phyloP scores from a whole-genome alignment of 2,329 filamentous ascomycete genomes.

The Phaeosphaeriaceae sp. region DNA sequence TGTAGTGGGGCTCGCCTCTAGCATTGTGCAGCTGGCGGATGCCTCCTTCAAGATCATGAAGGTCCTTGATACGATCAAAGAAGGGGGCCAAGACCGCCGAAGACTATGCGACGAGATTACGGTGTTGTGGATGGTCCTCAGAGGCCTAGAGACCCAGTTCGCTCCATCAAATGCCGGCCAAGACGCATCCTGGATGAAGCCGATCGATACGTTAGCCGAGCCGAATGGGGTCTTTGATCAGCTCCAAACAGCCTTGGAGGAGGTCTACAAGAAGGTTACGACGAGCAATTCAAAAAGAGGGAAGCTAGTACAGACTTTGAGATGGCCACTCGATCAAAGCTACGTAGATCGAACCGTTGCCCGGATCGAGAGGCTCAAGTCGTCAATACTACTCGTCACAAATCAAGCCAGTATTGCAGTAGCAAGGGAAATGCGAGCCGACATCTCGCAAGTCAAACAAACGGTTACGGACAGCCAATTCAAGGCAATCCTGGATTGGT shows the following conservation, averaged over 20 bases:
- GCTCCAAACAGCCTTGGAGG: not conserved
- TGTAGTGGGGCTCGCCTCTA: not conserved
- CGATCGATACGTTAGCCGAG: not conserved
- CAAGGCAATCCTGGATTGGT: not conserved
- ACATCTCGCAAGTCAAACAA: not conserved
- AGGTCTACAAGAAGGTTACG: not conserved
- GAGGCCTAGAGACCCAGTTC: not conserved
- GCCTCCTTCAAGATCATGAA: conserved; percentile 2
- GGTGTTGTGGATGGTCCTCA: not conserved
- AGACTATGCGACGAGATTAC: not conserved
- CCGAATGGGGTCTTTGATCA: not conserved
- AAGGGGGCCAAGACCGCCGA: not conserved
- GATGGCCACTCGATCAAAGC: not conserved
- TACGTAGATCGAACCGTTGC: not conserved
- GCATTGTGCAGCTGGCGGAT: not conserved
- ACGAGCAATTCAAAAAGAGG: not conserved
- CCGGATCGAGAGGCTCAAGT: conserved; percentile 1
- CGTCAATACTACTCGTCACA: not conserved
- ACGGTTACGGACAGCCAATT: not conserved
- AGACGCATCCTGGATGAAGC: not conserved
- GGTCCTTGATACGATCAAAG: not conserved
- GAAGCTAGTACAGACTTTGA: not conserved
- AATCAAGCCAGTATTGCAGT: not conserved
- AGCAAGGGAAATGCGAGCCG: not conserved
- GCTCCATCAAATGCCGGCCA: not conserved